Evolutionary conservation across 192 early-diverging fungal species (phyloP), one percentile per base, ranked within the genome.

Genomic region (Phlyctochytrium bullatum): DNA sequence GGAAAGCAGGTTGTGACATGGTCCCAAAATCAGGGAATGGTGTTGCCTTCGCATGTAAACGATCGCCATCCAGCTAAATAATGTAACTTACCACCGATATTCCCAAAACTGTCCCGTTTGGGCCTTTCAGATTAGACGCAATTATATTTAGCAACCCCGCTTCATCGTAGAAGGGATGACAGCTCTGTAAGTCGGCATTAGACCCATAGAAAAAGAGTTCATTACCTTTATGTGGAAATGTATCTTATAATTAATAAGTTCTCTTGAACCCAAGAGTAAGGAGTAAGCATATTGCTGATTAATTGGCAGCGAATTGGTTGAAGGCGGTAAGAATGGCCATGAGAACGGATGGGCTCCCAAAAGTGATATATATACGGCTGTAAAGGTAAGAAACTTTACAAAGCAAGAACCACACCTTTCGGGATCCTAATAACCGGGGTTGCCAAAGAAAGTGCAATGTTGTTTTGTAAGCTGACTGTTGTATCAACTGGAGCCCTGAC

Each of bases 221-320:
- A 47, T 47, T 47, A 47, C 40, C 40, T 47, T 47, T 6, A 47
- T 47, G 20, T 57, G 54, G 25, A 57, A 28, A 25, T 57, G 54
- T 25, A 57, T 20, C 54, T 57, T 57, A 10, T 25, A 25, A 25
- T 57, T 57, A 27, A 24, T 6, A 25, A 57, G 4, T 28, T 57
- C 54, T 28, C 54, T 57, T 10, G 54, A 57, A 24, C 54, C 54
- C 12, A 57, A 24, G 25, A 57, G 54, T 28, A 57, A 28, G 6
- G 27, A 57, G 27, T 57, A 47, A 14, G 40, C 40, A 47, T 20
- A 47, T 47, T 14, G 40, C 6, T 6, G 40, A 20, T 47, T 47
- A 20, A 47, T 47, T 47, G 40, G 40, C 6, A 47, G 40, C 10
- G 40, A 14, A 20, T 20, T 47, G 40, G 40, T 6, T 47, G 40